phyloP scores from a whole-genome alignment of 2,329 filamentous ascomycete species.

The Epichloe gansuensis region DNA sequence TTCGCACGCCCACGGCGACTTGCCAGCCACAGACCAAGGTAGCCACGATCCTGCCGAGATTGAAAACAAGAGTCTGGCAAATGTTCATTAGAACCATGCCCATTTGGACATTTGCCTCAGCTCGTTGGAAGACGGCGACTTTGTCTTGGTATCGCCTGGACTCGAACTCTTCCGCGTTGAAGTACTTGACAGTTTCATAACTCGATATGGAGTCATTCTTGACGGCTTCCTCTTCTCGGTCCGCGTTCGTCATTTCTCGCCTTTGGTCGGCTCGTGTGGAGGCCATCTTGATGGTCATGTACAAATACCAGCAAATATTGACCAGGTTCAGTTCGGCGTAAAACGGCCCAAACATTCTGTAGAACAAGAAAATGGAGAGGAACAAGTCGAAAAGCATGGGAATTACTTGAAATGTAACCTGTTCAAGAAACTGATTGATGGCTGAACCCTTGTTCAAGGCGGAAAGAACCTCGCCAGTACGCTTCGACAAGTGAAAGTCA shows the following conservation, averaged over 20 bases:
- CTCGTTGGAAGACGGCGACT: conserved; percentile 57
- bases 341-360: conserved; percentile 47
- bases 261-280: conserved; percentile 84
- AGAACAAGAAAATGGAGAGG: conserved; percentile 70
- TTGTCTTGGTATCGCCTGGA: conserved; percentile 60
- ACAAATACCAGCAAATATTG: conserved; percentile 91
- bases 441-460: conserved; percentile 91
- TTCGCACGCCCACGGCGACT: conserved; percentile 51
- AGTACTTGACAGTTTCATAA: conserved; percentile 93
- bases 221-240: conserved; percentile 88
- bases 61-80: conserved; percentile 68
- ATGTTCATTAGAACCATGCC: conserved; percentile 73
- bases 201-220: conserved; percentile 98
- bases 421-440: conserved; percentile 93
- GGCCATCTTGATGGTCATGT: conserved; percentile 91
- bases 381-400: conserved; percentile 88
- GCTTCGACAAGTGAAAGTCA: conserved; percentile 93
- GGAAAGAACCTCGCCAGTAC: conserved; percentile 89
- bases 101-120: conserved; percentile 64
- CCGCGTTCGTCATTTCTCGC: conserved; percentile 87
- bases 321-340: conserved; percentile 83
- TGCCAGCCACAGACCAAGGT: conserved; percentile 67
- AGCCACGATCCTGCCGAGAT: conserved; percentile 58
- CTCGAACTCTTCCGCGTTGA: conserved; percentile 73
- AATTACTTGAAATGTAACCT: conserved; percentile 88